phyloP scores from a whole-genome alignment of 805 yeast species.

The Kodamaea neixiangensis region DNA sequence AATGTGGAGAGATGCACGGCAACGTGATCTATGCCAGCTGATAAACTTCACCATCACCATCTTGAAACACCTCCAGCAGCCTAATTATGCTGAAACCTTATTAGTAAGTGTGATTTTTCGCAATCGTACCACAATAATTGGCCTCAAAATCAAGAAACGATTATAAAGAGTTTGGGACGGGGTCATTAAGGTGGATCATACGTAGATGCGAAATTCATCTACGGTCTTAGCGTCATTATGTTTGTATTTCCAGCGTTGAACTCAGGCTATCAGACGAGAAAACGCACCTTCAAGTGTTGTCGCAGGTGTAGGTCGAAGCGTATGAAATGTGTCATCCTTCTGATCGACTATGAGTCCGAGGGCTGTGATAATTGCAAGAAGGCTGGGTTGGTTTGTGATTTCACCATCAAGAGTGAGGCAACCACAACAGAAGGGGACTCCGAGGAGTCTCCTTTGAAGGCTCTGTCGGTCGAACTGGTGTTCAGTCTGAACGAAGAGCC shows the following conservation, averaged over 20 bases:
- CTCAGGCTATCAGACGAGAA: constrained; percentile 23
- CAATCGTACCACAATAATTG: constrained; percentile 2
- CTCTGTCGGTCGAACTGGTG: neutral
- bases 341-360: constrained; percentile 19
- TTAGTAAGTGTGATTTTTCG: neutral
- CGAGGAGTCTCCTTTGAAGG: neutral
- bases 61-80: too few relatives aligned
- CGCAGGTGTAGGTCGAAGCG: constrained; percentile 22
- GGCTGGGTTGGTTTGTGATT: constrained; percentile 17
- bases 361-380: constrained; percentile 26
- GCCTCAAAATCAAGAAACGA: neutral
- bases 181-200: neutral
- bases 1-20: too few relatives aligned
- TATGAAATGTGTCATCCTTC: constrained; percentile 19
- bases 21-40: too few relatives aligned
- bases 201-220: neutral
- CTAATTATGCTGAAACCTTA: neutral
- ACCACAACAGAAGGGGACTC: neutral
- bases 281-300: constrained; percentile 28
- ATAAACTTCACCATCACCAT: too few relatives aligned
- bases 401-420: constrained; percentile 8
- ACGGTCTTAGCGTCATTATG: constrained; percentile 12
- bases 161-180: too few relatives aligned
- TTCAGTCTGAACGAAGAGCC: neutral
- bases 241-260: constrained; percentile 29